Conservation (phyloP, 768 basidiomycete species). For the Pleurotus cornucopiae region DNA sequence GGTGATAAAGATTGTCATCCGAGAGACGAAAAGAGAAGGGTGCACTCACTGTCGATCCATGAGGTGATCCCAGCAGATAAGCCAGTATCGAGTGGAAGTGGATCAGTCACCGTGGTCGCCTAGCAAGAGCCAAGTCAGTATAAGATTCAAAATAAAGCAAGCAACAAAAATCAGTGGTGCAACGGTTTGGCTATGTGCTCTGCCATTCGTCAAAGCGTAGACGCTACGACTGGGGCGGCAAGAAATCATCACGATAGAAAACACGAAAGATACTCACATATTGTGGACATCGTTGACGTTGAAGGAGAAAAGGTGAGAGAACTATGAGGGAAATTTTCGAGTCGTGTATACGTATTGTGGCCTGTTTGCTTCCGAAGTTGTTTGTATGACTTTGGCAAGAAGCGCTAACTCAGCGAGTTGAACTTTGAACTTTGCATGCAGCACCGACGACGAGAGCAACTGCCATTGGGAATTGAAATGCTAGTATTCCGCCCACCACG, state of each 20-base stretch:
- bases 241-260: conserved; percentile 10
- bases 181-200: conserved; percentile 20
- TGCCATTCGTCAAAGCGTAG: conserved; percentile 17
- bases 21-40: background rate
- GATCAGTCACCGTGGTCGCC: background rate
- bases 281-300: background rate
- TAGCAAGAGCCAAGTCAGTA: background rate
- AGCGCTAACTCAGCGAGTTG: no score
- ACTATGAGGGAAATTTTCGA: background rate
- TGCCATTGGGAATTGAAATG: no score
- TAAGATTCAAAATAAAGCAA: background rate
- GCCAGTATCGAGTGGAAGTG: background rate
- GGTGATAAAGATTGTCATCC: conserved; percentile 9
- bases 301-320: background rate
- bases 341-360: background rate
- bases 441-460: no score
- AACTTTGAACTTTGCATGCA: no score
- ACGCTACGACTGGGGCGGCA: conserved; percentile 21
- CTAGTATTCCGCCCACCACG: no score
- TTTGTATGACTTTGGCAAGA: background rate
- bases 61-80: background rate
- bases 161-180: conserved; percentile 14
- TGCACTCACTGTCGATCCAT: background rate
- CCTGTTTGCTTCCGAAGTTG: background rate
- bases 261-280: background rate